Percentiles rank a stretch among this genome's conserved stretches.
Conservation (phyloP, 2,329 filamentous ascomycete species). For the Ophiostoma australiae region DNA sequence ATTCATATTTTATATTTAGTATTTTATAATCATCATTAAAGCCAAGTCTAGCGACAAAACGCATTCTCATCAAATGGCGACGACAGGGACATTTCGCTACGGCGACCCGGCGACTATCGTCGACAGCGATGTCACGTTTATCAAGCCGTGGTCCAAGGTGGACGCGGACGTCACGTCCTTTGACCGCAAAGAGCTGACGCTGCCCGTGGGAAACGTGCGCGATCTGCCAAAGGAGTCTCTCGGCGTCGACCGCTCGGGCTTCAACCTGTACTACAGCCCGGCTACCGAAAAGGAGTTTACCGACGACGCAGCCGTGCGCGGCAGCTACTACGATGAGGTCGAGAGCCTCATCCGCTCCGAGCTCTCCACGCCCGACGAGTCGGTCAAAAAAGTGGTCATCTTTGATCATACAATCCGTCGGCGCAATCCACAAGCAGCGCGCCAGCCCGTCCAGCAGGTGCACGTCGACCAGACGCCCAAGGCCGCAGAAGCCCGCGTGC, state of each 20-base stretch:
- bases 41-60: background rate
- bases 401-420: constrained; percentile 69
- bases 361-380: constrained; percentile 35
- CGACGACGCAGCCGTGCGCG: constrained; percentile 51
- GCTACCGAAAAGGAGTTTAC: constrained; percentile 51
- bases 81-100: constrained; percentile 48
- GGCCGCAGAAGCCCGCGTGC: constrained; percentile 57
- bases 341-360: constrained; percentile 52
- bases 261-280: constrained; percentile 48
- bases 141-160: constrained; percentile 61
- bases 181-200: constrained; percentile 41
- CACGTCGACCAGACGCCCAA: constrained; percentile 67
- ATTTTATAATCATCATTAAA: background rate
- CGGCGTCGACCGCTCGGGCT: constrained; percentile 54
- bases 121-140: constrained; percentile 23
- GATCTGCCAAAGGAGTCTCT: constrained; percentile 48
- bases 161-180: constrained; percentile 56
- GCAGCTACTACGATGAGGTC: constrained; percentile 58
- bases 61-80: constrained; percentile 24
- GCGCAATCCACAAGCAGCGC: constrained; percentile 47
- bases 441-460: constrained; percentile 63
- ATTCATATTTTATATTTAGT: background rate
- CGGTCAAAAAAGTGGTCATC: constrained; percentile 58
- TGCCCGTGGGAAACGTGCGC: constrained; percentile 53
- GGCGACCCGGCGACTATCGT: constrained; percentile 50